Conservation (phyloP, 495 filamentous ascomycete species). For the Endocarpon pusillum region DNA sequence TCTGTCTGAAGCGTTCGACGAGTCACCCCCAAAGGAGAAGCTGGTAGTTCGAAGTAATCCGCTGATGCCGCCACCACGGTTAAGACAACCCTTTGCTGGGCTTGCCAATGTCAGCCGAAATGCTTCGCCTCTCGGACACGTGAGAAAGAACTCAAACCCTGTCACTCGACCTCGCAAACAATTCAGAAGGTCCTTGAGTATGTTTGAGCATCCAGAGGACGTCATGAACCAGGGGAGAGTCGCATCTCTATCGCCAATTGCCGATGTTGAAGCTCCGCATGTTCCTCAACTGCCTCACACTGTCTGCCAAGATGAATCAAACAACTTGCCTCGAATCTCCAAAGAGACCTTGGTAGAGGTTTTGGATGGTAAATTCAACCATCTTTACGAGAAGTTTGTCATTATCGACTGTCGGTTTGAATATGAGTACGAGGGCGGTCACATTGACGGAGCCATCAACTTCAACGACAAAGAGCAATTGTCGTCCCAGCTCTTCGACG, state of each 20-base stretch:
- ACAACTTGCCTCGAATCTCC: conserved; percentile 74
- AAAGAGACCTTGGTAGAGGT: conserved; percentile 63
- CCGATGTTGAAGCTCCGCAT: conserved; percentile 57
- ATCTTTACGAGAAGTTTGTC: conserved; percentile 55
- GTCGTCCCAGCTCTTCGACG: conserved; percentile 56
- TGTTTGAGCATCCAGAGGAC: conserved; percentile 88
- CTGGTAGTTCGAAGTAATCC: conserved; percentile 17
- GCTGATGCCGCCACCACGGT: conserved; percentile 33
- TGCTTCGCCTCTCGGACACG: conserved; percentile 50
- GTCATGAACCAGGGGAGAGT: conserved; percentile 48
- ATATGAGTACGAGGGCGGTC: conserved; percentile 94
- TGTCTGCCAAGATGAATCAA: conserved; percentile 59
- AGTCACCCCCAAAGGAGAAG: conserved; percentile 60
- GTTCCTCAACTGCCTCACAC: conserved; percentile 70
- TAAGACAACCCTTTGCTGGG: conserved; percentile 41
- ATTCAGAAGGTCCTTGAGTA: conserved; percentile 81
- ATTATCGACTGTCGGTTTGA: conserved; percentile 96
- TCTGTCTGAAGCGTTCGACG: conserved; percentile 59
- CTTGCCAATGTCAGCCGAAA: conserved; percentile 27
- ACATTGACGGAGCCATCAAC: conserved; percentile 84
- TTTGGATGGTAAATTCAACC: conserved; percentile 69
- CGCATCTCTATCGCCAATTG: conserved; percentile 47
- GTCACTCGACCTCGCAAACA: conserved; percentile 68
- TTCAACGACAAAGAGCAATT: conserved; percentile 88
- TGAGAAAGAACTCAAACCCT: conserved; percentile 54